Evolutionary conservation across 768 basidiomycete genomes (phyloP).

Genomic region (Imleria badia): DNA sequence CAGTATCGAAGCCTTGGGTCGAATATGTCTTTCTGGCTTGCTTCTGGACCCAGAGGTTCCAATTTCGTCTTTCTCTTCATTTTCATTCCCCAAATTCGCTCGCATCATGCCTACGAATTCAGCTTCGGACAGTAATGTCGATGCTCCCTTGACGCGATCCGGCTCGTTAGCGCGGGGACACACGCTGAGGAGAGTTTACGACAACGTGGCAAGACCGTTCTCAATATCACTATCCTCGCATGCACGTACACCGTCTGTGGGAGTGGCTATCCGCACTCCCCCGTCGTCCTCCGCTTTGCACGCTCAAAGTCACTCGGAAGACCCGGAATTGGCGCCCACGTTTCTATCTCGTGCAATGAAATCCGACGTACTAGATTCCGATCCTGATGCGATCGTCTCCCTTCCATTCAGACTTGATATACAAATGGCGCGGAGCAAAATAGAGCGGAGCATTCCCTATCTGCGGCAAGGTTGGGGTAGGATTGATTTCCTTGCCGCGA

Average conservation of each 20-base stretch:
- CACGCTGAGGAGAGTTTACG: slow-evolving; percentile 45
- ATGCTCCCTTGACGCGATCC: slow-evolving; percentile 23
- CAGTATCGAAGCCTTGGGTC: slow-evolving; percentile 82
- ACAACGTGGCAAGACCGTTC: slow-evolving; percentile 56
- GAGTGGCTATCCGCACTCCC: slow-evolving; percentile 9
- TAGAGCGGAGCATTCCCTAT: slow-evolving; percentile 76
- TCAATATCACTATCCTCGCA: slow-evolving; percentile 42
- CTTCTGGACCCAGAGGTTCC: slow-evolving; percentile 80
- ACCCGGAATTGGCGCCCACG: slow-evolving; percentile 45
- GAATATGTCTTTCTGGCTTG: slow-evolving; percentile 88
- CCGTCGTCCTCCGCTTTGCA: not conserved
- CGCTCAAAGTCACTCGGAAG: slow-evolving; percentile 27
- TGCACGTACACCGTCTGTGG: slow-evolving; percentile 14
- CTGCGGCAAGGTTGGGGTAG: slow-evolving; percentile 91
- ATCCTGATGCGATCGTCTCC: slow-evolving; percentile 38
- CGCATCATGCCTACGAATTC: slow-evolving; percentile 28
- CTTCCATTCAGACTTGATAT: slow-evolving; percentile 66
- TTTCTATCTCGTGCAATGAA: slow-evolving; percentile 51
- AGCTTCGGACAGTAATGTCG: slow-evolving; percentile 25
- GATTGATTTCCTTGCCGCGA: slow-evolving; percentile 84
- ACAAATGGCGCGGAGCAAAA: slow-evolving; percentile 52
- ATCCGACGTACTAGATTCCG: slow-evolving; percentile 38
- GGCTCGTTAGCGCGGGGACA: slow-evolving; percentile 44
- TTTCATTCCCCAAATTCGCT: slow-evolving; percentile 31
- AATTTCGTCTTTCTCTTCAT: slow-evolving; percentile 47